Percentiles rank a stretch among this genome's conserved stretches.
Evolutionary conservation across 495 filamentous ascomycete genomes (phyloP).

Genomic region (Monascus purpureus): DNA sequence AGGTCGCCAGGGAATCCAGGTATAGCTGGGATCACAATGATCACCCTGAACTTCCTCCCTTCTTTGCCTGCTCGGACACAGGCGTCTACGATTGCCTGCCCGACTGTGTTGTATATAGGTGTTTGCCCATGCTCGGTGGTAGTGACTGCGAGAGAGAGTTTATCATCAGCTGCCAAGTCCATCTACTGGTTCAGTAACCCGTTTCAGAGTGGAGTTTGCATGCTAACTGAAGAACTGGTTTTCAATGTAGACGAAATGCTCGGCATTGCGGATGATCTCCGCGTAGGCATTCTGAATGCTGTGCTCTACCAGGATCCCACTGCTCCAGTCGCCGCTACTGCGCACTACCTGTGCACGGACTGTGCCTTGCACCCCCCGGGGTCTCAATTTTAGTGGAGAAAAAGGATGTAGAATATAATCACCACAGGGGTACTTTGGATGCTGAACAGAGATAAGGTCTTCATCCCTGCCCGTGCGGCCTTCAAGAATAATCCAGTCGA

Average conservation of each 20-base stretch:
- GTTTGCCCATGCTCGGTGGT: conserved; percentile 77
- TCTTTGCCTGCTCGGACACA: conserved; percentile 71
- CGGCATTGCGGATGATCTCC: conserved; percentile 67
- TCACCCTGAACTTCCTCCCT: conserved; percentile 77
- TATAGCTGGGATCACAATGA: conserved; percentile 78
- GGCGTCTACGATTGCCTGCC: conserved; percentile 78
- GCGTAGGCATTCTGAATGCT: conserved; percentile 88
- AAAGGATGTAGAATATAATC: conserved; percentile 76
- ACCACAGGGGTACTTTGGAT: conserved; percentile 73
- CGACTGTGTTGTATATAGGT: conserved; percentile 79
- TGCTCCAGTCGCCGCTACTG: conserved; percentile 89
- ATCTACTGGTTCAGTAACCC: too few relatives aligned
- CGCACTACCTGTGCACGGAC: conserved; percentile 73
- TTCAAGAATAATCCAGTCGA: conserved; percentile 70
- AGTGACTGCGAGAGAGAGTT: conserved; percentile 38
- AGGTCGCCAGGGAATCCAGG: conserved; percentile 92
- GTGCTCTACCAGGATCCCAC: conserved; percentile 76
- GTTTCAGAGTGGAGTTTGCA: neutral
- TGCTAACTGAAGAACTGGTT: conserved; percentile 82
- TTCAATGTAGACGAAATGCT: conserved; percentile 93
- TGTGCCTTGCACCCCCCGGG: conserved; percentile 48
- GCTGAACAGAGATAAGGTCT: conserved; percentile 73
- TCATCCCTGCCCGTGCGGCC: conserved; percentile 72
- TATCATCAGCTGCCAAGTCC: neutral
- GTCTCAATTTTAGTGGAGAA: conserved; percentile 38